Evolutionary conservation across 1,284 basidiomycete genomes (phyloP), one percentile per base, ranked within the genome.

Genomic region (Microbotryum lychnidis-dioicae): DNA sequence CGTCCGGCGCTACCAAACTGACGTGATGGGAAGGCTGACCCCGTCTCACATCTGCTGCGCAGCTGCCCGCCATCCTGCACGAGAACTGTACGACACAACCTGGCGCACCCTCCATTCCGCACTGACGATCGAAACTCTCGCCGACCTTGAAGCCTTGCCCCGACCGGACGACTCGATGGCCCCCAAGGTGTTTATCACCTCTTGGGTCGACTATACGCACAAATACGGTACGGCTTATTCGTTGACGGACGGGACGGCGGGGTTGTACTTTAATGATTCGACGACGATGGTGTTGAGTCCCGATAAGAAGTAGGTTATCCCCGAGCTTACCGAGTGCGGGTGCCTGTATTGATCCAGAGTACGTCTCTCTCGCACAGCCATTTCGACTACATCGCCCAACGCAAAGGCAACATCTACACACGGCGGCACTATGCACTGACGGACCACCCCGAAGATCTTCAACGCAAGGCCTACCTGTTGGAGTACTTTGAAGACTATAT

Each of bases 161-260:
- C 18, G 3, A 16, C 33, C 8, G 23, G 48, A 54, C 18, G 49
- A 57, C 16, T 42, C 44, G 14, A 55, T 50, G 1, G 23, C 47
- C 2, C 67, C 92, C 47, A 82, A 80, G 58, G 86, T 94, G 18
- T 98, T 97, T 76, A 90, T 98, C 69, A 89, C 89, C 2, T 91
- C 89, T 10, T 98, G 94, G 94, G 87, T 97, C 52, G 94, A 98
- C 76, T 97, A 97, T 74, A 93, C 89, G 75, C 91, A 93, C 76
- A 96, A 96, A 78, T 98, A 97, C 76, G 96, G 94, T 12, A 93
- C 97, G 84, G 96, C 93, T 2, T 97, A 97, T 74, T 91, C 91
- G 2, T 80, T 98, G 71, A 92, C 89, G 33, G 92, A 98, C 73
- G 92, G 94, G 4, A 87, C 89, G 2, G 87, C 97, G 31, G 91